Evolutionary conservation across 1,284 basidiomycete species (phyloP).

Genomic region (Fistulina hepatica): DNA sequence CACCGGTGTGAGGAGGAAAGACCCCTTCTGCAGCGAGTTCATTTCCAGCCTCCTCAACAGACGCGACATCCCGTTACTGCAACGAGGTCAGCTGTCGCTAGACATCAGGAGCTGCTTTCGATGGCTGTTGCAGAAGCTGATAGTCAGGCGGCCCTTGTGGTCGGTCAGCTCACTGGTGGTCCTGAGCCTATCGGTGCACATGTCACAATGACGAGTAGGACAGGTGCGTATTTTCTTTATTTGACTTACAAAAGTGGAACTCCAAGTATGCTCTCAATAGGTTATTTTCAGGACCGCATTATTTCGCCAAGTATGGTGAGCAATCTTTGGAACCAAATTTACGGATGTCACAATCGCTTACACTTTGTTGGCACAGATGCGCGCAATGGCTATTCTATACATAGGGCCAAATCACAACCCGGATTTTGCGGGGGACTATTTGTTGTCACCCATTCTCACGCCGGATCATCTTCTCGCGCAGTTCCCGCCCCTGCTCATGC

Average conservation of each 20-base stretch:
- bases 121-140: constrained; percentile 40
- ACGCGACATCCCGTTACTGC: constrained; percentile 10
- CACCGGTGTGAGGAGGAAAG: constrained; percentile 43
- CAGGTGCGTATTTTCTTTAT: constrained; percentile 94
- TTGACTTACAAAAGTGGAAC: too few relatives aligned
- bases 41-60: constrained; percentile 11
- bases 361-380: constrained; percentile 72
- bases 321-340: constrained; percentile 2
- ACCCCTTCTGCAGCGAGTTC: background rate
- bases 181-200: constrained; percentile 66
- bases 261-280: constrained; percentile 85
- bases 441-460: constrained; percentile 87
- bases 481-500: constrained; percentile 88
- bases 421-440: constrained; percentile 90
- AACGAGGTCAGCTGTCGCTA: constrained; percentile 29
- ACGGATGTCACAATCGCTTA: constrained; percentile 3
- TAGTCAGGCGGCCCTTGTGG: constrained; percentile 27
- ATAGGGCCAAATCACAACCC: constrained; percentile 88
- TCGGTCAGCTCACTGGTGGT: constrained; percentile 20
- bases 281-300: constrained; percentile 21
- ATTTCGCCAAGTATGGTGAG: constrained; percentile 9
- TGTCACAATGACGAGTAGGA: constrained; percentile 92
- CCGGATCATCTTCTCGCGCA: constrained; percentile 77
- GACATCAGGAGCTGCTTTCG: constrained; percentile 37
- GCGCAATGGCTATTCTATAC: constrained; percentile 96